These are phyloP conservation scores for Aciculosporium take DNA, from an alignment of 2,329 filamentous ascomycete genomes.

Conservation along the genomic window DNA sequence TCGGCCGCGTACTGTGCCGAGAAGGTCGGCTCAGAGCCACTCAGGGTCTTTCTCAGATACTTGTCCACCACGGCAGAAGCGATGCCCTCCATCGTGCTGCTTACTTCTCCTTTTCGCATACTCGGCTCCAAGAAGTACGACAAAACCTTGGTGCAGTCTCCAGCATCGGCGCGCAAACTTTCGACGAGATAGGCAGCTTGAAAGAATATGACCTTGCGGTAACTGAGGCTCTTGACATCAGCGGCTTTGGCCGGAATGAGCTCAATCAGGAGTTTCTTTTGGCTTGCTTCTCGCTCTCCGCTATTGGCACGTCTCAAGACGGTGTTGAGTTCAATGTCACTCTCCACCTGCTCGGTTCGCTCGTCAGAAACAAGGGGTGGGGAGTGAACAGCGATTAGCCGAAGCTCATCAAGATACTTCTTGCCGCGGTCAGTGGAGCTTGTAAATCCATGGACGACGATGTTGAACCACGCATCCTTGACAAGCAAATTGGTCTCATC, in stretches of 20 bases:
- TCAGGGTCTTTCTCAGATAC: conserved; percentile 64
- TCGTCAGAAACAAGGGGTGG: conserved; percentile 78
- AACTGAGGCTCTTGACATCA: conserved; percentile 71
- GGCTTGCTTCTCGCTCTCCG: conserved; percentile 59
- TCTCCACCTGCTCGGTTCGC: conserved; percentile 79
- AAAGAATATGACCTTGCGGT: conserved; percentile 82
- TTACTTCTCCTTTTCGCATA: conserved; percentile 50
- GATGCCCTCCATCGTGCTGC: conserved; percentile 50
- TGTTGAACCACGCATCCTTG: conserved; percentile 96
- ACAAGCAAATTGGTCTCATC: conserved; percentile 61
- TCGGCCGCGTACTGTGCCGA: conserved; percentile 83
- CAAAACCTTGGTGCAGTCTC: conserved; percentile 79
- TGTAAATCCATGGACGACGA: conserved; percentile 84
- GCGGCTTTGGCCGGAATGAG: conserved; percentile 62
- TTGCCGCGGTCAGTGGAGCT: conserved; percentile 59
- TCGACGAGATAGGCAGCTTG: conserved; percentile 85
- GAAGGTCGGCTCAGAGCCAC: conserved; percentile 59
- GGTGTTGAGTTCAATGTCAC: conserved; percentile 92
- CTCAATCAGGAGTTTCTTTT: conserved; percentile 63
- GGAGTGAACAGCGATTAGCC: conserved; percentile 74
- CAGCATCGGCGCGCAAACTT: conserved; percentile 68
- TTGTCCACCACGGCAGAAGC: conserved; percentile 57
- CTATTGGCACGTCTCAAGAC: conserved; percentile 78
- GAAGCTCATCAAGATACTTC: conserved; percentile 61
- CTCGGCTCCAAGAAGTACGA: conserved; percentile 93